Evolutionary conservation across 306 rosid genomes (phyloP).

Genomic region (Ceratonia siliqua): DNA sequence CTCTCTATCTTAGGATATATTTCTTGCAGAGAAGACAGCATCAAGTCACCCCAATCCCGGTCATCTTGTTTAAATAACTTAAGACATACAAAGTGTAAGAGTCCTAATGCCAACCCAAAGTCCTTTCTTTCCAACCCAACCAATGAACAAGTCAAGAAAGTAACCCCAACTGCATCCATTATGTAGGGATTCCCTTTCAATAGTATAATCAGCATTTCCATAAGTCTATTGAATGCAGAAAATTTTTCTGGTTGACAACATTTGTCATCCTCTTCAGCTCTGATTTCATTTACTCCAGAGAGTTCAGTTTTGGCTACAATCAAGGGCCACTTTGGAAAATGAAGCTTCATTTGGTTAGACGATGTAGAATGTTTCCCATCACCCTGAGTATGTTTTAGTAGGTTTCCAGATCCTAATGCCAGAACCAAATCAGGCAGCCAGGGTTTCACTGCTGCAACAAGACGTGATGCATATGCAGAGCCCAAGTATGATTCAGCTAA

Average conservation of each 20-base stretch:
- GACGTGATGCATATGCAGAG: conserved; percentile 57
- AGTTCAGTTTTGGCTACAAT: conserved; percentile 62
- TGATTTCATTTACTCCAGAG: conserved; percentile 35
- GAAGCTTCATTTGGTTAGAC: conserved; percentile 46
- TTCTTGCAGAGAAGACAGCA: conserved; percentile 69
- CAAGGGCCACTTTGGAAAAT: conserved; percentile 66
- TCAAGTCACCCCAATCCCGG: conserved; percentile 68
- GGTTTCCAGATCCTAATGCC: conserved; percentile 62
- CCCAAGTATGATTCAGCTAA: conserved; percentile 62
- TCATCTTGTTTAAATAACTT: conserved; percentile 58
- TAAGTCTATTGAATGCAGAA: conserved; percentile 58
- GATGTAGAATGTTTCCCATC: conserved; percentile 32
- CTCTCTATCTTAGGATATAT: conserved; percentile 68
- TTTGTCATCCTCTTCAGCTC: conserved; percentile 46
- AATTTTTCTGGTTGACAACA: conserved; percentile 36
- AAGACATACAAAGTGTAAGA: conserved; percentile 63
- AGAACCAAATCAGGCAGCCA: conserved; percentile 90
- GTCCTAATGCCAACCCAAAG: conserved; percentile 60
- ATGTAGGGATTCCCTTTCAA: conserved; percentile 55
- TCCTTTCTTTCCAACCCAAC: conserved; percentile 65
- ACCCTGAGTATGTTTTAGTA: conserved; percentile 40
- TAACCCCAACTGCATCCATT: conserved; percentile 62
- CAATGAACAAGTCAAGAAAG: conserved; percentile 60
- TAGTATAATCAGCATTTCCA: conserved; percentile 46
- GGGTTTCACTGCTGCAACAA: conserved; percentile 66